phyloP scores from a whole-genome alignment of 768 basidiomycete species.

The Hygrocybe coccinea region DNA sequence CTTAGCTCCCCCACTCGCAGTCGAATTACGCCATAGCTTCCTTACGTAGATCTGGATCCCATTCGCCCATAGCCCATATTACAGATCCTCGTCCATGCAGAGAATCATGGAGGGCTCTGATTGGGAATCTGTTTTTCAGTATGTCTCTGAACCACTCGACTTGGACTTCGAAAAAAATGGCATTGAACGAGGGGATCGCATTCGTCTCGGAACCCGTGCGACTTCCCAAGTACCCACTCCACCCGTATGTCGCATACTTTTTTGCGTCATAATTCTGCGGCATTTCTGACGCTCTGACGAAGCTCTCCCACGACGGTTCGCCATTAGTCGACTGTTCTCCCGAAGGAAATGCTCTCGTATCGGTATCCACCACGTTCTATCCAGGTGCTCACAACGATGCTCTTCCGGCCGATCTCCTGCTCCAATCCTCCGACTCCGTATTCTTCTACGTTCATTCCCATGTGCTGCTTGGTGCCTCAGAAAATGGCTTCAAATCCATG shows the following conservation, averaged over 20 bases:
- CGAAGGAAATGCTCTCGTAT: slow-evolving; percentile 47
- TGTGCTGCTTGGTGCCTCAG: slow-evolving; percentile 53
- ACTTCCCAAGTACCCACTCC: slow-evolving; percentile 54
- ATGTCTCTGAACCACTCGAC: slow-evolving; percentile 47
- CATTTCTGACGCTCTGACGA: slow-evolving; percentile 7
- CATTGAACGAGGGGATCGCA: slow-evolving; percentile 20
- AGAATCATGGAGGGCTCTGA: slow-evolving; percentile 41
- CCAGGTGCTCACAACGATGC: slow-evolving; percentile 59
- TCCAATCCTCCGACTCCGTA: slow-evolving; percentile 70
- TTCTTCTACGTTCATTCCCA: slow-evolving; percentile 78
- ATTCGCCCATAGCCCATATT: too few species aligned
- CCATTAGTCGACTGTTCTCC: slow-evolving; percentile 35
- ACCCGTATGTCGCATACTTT: slow-evolving; percentile 38
- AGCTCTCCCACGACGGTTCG: slow-evolving; percentile 47
- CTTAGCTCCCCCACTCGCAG: too few species aligned
- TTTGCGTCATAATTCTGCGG: not conserved
- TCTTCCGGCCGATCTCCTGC: slow-evolving; percentile 55
- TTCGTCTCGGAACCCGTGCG: slow-evolving; percentile 1
- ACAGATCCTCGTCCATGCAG: too few species aligned
- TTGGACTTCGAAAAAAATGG: slow-evolving; percentile 27
- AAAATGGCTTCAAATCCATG: slow-evolving; percentile 58
- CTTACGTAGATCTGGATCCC: too few species aligned
- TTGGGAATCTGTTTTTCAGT: slow-evolving; percentile 62
- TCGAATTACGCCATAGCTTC: too few species aligned
- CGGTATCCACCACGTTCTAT: slow-evolving; percentile 79